Percentiles rank a stretch among this genome's conserved stretches.
phyloP scores from a whole-genome alignment of 1,139 yeast species.

The Kodamaea suecica region DNA sequence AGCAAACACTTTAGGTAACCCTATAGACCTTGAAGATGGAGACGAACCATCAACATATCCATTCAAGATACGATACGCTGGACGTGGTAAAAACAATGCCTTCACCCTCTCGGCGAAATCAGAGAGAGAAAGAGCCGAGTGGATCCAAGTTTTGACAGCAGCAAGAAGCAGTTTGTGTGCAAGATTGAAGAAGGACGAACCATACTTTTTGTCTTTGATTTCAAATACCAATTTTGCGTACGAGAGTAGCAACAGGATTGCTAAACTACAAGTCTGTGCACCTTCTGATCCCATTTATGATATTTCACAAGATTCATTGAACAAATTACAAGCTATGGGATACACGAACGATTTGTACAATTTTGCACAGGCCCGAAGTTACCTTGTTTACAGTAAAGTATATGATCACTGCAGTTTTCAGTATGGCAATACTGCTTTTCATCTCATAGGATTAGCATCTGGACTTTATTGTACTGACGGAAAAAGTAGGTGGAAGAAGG shows the following conservation, averaged over 20 bases:
- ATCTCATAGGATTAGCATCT: conserved; percentile 32
- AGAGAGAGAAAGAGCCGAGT: conserved; percentile 52
- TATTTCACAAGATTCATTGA: conserved; percentile 31
- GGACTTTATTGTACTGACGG: conserved; percentile 50
- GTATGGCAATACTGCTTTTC: conserved; percentile 24
- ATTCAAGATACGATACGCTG: conserved; percentile 44
- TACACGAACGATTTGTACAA: conserved; percentile 28
- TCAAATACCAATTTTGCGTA: conserved; percentile 66
- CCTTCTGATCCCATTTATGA: conserved; percentile 62
- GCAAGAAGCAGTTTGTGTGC: conserved; percentile 55
- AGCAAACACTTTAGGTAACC: background rate
- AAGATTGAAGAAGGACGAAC: conserved; percentile 46
- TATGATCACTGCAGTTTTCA: conserved; percentile 27
- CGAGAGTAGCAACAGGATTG: conserved; percentile 51
- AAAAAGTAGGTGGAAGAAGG: conserved; percentile 57
- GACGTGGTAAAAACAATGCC: conserved; percentile 40
- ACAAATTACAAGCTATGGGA: conserved; percentile 22
- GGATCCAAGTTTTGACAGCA: conserved; percentile 55
- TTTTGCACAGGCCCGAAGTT: conserved; percentile 22
- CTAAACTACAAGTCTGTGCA: conserved; percentile 57
- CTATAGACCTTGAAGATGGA: conserved; percentile 16
- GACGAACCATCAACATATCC: conserved; percentile 41
- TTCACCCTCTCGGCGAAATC: conserved; percentile 58
- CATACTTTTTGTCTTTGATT: conserved; percentile 52
- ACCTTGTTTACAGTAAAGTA: conserved; percentile 26